A percentile compares a stretch with the other conserved stretches of the same genome.
These are phyloP conservation scores for Herpetospermum pedunculosum DNA, from an alignment of 306 rosid species.

Conservation along the genomic window DNA sequence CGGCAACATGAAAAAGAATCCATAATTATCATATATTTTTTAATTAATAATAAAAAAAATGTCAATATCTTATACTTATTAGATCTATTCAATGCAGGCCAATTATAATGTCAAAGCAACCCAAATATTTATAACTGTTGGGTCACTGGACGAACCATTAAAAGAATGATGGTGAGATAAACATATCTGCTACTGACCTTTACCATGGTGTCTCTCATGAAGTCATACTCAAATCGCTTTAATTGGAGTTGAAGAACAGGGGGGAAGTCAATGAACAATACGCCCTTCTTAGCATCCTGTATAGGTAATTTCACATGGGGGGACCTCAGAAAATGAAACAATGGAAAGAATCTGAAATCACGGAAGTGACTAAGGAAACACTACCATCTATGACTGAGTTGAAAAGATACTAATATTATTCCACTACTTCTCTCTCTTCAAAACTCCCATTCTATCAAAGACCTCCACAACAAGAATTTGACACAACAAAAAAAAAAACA, in stretches of 20 bases:
- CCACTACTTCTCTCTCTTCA: neutral
- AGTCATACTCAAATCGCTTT: constrained; percentile 94
- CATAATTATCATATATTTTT: neutral
- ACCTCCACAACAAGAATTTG: neutral
- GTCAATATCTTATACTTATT: neutral
- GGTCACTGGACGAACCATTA: neutral
- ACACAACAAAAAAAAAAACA: neutral
- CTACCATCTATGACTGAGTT: neutral
- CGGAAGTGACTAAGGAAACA: neutral
- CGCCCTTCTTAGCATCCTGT: constrained; percentile 99
- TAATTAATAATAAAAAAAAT: neutral
- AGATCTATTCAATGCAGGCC: neutral
- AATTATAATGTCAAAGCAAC: neutral
- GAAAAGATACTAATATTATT: neutral
- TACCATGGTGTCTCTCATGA: constrained; percentile 96
- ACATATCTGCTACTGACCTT: constrained; percentile 48
- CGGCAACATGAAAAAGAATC: neutral
- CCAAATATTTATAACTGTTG: neutral
- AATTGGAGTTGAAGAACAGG: constrained; percentile 98
- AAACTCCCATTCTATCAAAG: neutral
- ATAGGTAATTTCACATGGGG: constrained; percentile 12
- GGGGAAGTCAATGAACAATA: constrained; percentile 85
- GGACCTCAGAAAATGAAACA: neutral
- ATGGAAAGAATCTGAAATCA: neutral
- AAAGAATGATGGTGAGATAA: neutral